phyloP scores from a whole-genome alignment of 148 eudicot genomes.

The Cornus florida region DNA sequence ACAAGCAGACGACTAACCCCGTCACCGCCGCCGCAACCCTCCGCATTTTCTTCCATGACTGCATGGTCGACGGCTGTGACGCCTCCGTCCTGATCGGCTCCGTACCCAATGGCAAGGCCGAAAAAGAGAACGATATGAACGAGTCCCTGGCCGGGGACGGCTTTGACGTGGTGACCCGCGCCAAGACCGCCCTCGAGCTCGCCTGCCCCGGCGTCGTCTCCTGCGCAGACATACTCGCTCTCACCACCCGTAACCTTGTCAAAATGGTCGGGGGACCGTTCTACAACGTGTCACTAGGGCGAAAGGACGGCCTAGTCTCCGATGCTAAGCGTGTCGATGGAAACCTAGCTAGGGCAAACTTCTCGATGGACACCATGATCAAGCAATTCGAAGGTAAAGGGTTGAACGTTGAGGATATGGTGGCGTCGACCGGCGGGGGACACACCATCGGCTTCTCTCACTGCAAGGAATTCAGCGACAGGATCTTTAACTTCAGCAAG shows the following conservation, averaged over 20 bases:
- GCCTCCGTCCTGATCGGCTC: slow-evolving; percentile 41
- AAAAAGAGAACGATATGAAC: slow-evolving; percentile 48
- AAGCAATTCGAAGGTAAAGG: background rate
- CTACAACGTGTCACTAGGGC: background rate
- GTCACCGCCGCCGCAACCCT: slow-evolving; percentile 44
- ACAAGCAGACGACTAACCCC: slow-evolving; percentile 13
- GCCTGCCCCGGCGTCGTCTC: slow-evolving; percentile 14
- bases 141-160: slow-evolving; percentile 45
- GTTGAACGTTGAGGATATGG: slow-evolving; percentile 8
- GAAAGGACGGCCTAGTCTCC: slow-evolving; percentile 9
- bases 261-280: slow-evolving; percentile 4
- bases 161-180: slow-evolving; percentile 40
- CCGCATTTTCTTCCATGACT: slow-evolving; percentile 57
- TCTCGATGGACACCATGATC: background rate
- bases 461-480: slow-evolving; percentile 8
- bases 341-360: slow-evolving; percentile 9
- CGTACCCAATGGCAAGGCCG: slow-evolving; percentile 33
- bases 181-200: slow-evolving; percentile 42
- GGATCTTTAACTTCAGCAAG: background rate
- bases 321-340: background rate
- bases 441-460: slow-evolving; percentile 15
- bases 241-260: background rate
- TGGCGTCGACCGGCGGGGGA: slow-evolving; percentile 14
- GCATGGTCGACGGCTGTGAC: slow-evolving; percentile 58
- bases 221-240: slow-evolving; percentile 10